phyloP scores from a whole-genome alignment of 495 filamentous ascomycete genomes.

The Haplographium delicatum region DNA sequence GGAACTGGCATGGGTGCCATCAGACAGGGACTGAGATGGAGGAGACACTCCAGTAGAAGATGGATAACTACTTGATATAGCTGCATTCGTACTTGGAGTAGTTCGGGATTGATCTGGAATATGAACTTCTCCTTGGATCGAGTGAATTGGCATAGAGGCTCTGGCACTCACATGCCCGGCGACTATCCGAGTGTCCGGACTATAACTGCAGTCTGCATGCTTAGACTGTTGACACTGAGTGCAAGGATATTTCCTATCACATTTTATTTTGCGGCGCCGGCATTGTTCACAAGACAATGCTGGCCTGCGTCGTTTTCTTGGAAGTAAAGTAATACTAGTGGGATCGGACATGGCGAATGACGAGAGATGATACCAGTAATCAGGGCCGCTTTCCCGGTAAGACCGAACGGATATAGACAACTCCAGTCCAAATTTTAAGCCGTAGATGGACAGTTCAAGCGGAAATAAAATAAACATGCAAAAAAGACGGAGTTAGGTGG shows the following conservation, averaged over 20 bases:
- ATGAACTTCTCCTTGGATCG: background rate
- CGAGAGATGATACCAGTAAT: too few relatives aligned
- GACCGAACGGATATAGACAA: too few relatives aligned
- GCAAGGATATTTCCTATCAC: slow-evolving; percentile 39
- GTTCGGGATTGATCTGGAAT: background rate
- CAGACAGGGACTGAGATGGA: background rate
- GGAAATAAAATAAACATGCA: too few relatives aligned
- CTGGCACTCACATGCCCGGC: background rate
- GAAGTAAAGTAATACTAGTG: slow-evolving; percentile 4
- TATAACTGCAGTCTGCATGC: slow-evolving; percentile 16
- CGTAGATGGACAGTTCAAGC: too few relatives aligned
- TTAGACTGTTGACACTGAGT: slow-evolving; percentile 32
- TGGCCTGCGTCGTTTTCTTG: slow-evolving; percentile 36
- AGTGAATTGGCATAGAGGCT: background rate
- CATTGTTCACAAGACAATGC: slow-evolving; percentile 41
- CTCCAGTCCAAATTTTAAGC: too few relatives aligned
- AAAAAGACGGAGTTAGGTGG: too few relatives aligned
- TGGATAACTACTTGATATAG: background rate
- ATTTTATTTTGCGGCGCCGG: slow-evolving; percentile 40
- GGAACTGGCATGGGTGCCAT: background rate
- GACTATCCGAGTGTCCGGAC: slow-evolving; percentile 16
- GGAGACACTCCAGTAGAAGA: background rate
- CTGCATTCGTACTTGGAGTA: too few relatives aligned
- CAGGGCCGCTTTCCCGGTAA: too few relatives aligned
- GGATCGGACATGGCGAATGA: slow-evolving; percentile 7